A percentile compares a stretch with the other conserved stretches of the same genome.
phyloP scores from a whole-genome alignment of 257 asterid species.

The Nicotiana attenuata region DNA sequence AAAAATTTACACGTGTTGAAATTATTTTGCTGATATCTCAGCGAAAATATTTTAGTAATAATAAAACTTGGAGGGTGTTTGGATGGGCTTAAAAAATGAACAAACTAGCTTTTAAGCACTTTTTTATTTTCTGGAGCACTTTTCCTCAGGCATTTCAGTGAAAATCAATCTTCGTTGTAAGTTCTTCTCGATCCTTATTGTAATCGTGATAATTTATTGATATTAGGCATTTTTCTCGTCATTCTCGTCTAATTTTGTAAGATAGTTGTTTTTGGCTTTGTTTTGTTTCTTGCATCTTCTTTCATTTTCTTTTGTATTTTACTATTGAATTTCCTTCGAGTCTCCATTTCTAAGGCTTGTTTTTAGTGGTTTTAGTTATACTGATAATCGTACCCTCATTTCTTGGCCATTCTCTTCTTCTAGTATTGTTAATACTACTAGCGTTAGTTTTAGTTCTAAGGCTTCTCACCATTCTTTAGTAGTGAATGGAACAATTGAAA shows the following conservation, averaged over 20 bases:
- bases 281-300: conserved; percentile 42
- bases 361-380: conserved; percentile 31
- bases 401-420: conserved; percentile 39
- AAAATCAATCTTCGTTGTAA: no score
- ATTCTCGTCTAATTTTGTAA: conserved; percentile 3
- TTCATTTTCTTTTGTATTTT: conserved; percentile 42
- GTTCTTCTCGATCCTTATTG: no score
- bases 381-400: conserved; percentile 16
- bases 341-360: conserved; percentile 45
- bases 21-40: no score
- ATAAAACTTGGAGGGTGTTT: no score
- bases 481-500: conserved; percentile 10
- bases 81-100: no score
- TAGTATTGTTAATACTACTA: conserved; percentile 10
- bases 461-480: background rate
- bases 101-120: no score
- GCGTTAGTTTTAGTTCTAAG: conserved; percentile 10
- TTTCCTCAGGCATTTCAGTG: no score
- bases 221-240: no score
- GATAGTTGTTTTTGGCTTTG: conserved; percentile 54
- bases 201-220: no score
- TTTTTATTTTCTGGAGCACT: no score
- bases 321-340: conserved; percentile 39
- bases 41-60: no score
- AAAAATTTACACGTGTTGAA: background rate